Percentiles rank a stretch among this genome's conserved stretches.
Conservation (phyloP, 2,329 filamentous ascomycete species). For the Ascochyta koolunga region DNA sequence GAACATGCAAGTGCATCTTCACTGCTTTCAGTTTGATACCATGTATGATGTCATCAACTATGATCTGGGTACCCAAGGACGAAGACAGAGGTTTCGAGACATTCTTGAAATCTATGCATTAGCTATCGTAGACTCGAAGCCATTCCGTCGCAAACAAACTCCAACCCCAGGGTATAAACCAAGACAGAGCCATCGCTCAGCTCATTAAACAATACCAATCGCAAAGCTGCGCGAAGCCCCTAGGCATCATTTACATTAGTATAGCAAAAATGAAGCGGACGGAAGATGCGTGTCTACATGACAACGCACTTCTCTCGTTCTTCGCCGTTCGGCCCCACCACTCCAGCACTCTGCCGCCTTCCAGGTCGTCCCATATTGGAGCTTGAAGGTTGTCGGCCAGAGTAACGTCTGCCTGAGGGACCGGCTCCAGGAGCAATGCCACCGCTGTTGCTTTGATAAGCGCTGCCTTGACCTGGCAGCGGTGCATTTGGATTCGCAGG, state of each 20-base stretch:
- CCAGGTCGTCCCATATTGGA: conserved; percentile 24
- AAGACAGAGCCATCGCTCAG: not conserved
- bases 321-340: conserved; percentile 26
- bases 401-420: conserved; percentile 18
- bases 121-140: not conserved
- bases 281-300: conserved; percentile 31
- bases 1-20: not conserved
- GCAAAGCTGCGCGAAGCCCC: conserved; percentile 1
- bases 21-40: not conserved
- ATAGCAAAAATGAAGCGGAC: not conserved
- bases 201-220: conserved; percentile 3
- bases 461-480: conserved; percentile 33
- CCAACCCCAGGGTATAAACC: conserved; percentile 8
- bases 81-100: not conserved
- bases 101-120: not conserved
- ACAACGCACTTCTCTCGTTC: conserved; percentile 43
- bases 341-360: conserved; percentile 33
- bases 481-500: conserved; percentile 49
- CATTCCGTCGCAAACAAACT: not conserved
- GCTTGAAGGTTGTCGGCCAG: conserved; percentile 20
- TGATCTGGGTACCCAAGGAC: not conserved
- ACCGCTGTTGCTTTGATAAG: conserved; percentile 29
- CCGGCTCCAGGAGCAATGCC: conserved; percentile 20
- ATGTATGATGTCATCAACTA: not conserved
- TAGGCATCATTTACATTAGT: not conserved